Percentiles rank a stretch among this genome's conserved stretches.
phyloP scores from a whole-genome alignment of 2,329 filamentous ascomycete species.

The Epichloe sibirici region DNA sequence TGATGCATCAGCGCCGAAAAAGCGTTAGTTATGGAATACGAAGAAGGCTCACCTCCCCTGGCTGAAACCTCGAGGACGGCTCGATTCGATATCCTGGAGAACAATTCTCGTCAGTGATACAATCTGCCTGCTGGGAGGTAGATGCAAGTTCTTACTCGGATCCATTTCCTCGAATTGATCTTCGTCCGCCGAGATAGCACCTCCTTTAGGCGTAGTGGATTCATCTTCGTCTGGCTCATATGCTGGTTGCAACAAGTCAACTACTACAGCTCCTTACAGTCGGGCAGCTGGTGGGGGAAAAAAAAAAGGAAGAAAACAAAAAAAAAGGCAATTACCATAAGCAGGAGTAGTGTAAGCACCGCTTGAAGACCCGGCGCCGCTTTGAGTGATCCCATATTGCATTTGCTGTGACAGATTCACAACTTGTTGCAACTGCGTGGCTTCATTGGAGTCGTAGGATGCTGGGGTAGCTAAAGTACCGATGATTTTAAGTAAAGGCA shows the following conservation, averaged over 20 bases:
- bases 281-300: no score
- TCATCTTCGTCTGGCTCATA: constrained; percentile 6
- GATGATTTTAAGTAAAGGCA: neutral
- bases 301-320: neutral
- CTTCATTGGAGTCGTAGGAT: neutral
- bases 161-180: constrained; percentile 18
- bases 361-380: neutral
- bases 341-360: neutral
- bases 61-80: constrained; percentile 25
- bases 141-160: constrained; percentile 19
- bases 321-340: neutral
- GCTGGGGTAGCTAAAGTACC: neutral
- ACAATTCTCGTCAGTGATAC: neutral
- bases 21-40: neutral
- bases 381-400: neutral
- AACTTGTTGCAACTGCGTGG: neutral
- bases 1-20: neutral
- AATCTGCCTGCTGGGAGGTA: neutral
- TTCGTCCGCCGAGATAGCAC: neutral
- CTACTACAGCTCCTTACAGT: neutral
- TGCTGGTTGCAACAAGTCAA: neutral
- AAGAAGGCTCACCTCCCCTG: constrained; percentile 26
- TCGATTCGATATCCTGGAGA: constrained; percentile 27
- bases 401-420: neutral
- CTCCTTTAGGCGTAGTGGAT: neutral